Evolutionary conservation across 352 stramenopile genomes (phyloP), one percentile per base, ranked within the genome.

Genomic region (Pythium vanterpoolii): DNA sequence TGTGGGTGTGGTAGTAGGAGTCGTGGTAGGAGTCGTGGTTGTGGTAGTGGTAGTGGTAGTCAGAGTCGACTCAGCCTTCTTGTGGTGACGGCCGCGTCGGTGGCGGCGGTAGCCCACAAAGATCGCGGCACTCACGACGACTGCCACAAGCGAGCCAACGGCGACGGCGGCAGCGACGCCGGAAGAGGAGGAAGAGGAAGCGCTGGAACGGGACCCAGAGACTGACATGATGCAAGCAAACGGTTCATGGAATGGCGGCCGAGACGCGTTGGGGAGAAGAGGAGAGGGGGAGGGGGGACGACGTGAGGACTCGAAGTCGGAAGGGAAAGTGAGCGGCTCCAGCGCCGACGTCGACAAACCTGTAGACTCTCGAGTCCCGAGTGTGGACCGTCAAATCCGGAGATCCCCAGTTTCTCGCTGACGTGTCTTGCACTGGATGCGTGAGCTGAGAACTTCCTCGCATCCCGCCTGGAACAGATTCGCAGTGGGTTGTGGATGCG

Each of bases 121-220:
- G 26, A 50, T 50, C 4, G 44, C 44, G 44, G 44, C 44, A 26
- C 44, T 50, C 44, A 50, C 44, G 24, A 36, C 44, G 44, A 50
- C 44, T 34, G 44, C 44, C 24, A 50, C 44, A 11, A 50, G 44
- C 44, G 44, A 50, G 23, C 44, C 44, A 26, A 21, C 44, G 44
- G 30, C 26, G 44, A 36, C 14, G 26, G 44, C 21, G 13, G 43
- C 11, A 28, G 24, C 42, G 38, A 49, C 10, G 19, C 23, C 38
- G 11, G n/a, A 46, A 39, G 33, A 8, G n/a, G 39, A 46, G 6
- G 39, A 11, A 21, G 39, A 27, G n/a, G 39, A n/a, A 46, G 44
- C 44, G 44, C 44, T 50, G 44, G 44, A 5, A 50, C 44, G 44
- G 44, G 44, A 50, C 28, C 44, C 44, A 50, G 44, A 34, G 44